Percentiles rank a stretch among this genome's conserved stretches.
Conservation (phyloP, 75 land plant genomes). For the Picea glauca region DNA sequence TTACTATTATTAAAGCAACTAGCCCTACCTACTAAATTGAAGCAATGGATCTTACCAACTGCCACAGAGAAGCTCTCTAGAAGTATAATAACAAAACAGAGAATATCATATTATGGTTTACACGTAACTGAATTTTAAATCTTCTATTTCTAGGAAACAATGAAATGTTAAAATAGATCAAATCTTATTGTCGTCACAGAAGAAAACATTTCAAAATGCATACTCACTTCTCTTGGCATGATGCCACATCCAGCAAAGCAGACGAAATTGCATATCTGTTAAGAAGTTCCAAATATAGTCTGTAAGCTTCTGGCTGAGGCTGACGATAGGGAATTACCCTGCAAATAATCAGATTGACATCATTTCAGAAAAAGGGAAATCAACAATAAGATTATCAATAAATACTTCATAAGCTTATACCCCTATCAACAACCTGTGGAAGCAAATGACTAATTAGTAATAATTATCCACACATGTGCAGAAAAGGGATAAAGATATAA, state of each 20-base stretch:
- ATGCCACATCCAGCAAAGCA: slow-evolving; percentile 9
- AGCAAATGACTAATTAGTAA: background rate
- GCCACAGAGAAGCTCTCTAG: background rate
- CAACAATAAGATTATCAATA: background rate
- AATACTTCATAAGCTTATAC: background rate
- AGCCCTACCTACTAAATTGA: too few relatives aligned
- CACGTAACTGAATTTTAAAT: background rate
- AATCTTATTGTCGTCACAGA: background rate
- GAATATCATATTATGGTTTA: background rate
- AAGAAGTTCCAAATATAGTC: slow-evolving; percentile 56
- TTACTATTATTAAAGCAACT: too few relatives aligned
- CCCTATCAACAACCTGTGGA: background rate
- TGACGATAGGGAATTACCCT: slow-evolving; percentile 54
- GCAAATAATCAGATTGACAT: slow-evolving; percentile 1
- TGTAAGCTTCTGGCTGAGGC: slow-evolving; percentile 59
- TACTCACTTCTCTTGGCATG: slow-evolving; percentile 45
- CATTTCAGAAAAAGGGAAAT: background rate
- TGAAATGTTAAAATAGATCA: background rate
- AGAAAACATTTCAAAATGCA: background rate
- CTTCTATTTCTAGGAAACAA: background rate
- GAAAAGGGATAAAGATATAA: background rate
- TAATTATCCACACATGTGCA: background rate
- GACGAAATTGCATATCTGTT: slow-evolving; percentile 40
- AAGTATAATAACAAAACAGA: background rate
- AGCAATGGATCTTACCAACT: too few relatives aligned